These are phyloP conservation scores for Moesziomyces globuligerus DNA, from an alignment of 1,284 basidiomycete species.

Conservation along the genomic window DNA sequence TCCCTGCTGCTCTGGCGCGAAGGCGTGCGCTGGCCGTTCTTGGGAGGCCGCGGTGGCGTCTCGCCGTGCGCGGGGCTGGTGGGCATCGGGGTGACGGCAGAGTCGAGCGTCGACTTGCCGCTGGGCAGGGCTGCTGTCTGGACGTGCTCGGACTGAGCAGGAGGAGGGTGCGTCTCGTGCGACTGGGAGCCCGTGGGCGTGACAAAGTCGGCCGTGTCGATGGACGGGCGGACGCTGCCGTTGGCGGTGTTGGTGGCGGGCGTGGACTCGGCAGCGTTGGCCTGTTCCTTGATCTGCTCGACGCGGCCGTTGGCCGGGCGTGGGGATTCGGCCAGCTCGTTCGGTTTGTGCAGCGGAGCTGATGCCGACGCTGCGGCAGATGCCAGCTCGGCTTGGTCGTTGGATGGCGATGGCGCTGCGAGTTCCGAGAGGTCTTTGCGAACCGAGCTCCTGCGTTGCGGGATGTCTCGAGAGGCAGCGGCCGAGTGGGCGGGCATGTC, in stretches of 20 bases:
- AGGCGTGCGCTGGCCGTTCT: constrained; percentile 32
- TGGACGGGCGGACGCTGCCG: constrained; percentile 20
- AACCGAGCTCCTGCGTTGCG: constrained; percentile 41
- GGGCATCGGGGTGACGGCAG: constrained; percentile 1
- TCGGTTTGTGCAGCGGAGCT: not conserved
- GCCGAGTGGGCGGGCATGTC: not conserved
- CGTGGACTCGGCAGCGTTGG: not conserved
- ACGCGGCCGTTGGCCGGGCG: constrained; percentile 22
- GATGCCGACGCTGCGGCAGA: not conserved
- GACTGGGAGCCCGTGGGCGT: constrained; percentile 22
- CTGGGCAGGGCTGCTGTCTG: not conserved
- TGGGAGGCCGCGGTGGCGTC: constrained; percentile 40
- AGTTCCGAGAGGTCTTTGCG: constrained; percentile 23
- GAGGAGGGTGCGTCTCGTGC: constrained; percentile 7
- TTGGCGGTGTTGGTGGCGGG: constrained; percentile 6
- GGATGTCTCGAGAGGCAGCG: constrained; percentile 22
- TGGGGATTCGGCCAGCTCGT: not conserved
- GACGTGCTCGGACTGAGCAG: not conserved
- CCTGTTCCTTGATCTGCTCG: constrained; percentile 35
- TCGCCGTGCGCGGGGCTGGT: not conserved
- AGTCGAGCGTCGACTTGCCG: constrained; percentile 12
- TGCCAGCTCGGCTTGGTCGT: not conserved
- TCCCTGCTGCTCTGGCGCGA: constrained; percentile 43
- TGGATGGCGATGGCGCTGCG: not conserved
- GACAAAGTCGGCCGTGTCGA: constrained; percentile 25